phyloP scores from a whole-genome alignment of 495 filamentous ascomycete species.

The Talaromyces proteolyticus region DNA sequence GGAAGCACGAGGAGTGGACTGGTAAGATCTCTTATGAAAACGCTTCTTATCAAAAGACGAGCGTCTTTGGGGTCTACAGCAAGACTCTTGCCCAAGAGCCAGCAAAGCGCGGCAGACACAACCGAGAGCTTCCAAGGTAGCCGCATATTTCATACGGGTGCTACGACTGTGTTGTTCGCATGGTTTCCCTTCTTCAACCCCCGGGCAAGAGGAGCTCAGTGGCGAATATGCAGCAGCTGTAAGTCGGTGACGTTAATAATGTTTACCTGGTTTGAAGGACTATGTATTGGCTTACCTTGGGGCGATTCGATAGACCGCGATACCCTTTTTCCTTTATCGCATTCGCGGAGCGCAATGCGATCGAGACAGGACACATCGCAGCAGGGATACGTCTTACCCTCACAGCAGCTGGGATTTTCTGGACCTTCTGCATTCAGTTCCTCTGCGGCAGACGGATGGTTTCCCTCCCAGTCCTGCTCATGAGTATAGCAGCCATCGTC shows the following conservation, averaged over 20 bases:
- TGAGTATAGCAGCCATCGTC: no score
- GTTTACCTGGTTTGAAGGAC: neutral
- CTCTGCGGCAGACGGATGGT: no score
- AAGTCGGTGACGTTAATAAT: neutral
- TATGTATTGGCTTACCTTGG: slow-evolving; percentile 1
- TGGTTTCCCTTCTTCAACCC: slow-evolving; percentile 11
- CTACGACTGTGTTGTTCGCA: slow-evolving; percentile 23
- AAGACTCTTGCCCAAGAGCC: slow-evolving; percentile 46
- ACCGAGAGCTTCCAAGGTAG: slow-evolving; percentile 40
- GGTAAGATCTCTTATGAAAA: slow-evolving; percentile 10
- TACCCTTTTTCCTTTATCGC: slow-evolving; percentile 10
- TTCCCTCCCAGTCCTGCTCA: no score
- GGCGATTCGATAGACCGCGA: slow-evolving; percentile 3
- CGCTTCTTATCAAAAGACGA: neutral
- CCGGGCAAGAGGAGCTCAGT: slow-evolving; percentile 7
- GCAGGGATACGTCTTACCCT: slow-evolving; percentile 27
- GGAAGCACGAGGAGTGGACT: slow-evolving; percentile 5
- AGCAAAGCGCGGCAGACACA: slow-evolving; percentile 50
- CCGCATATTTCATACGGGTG: slow-evolving; percentile 26
- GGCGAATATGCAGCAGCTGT: no score
- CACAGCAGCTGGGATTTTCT: no score
- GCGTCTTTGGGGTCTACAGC: slow-evolving; percentile 24
- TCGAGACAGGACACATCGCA: slow-evolving; percentile 40
- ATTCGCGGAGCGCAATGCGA: slow-evolving; percentile 37
- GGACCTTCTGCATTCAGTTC: no score